Conservation (phyloP, 768 basidiomycete genomes). For the Rhodosporidiobolus odoratus region DNA sequence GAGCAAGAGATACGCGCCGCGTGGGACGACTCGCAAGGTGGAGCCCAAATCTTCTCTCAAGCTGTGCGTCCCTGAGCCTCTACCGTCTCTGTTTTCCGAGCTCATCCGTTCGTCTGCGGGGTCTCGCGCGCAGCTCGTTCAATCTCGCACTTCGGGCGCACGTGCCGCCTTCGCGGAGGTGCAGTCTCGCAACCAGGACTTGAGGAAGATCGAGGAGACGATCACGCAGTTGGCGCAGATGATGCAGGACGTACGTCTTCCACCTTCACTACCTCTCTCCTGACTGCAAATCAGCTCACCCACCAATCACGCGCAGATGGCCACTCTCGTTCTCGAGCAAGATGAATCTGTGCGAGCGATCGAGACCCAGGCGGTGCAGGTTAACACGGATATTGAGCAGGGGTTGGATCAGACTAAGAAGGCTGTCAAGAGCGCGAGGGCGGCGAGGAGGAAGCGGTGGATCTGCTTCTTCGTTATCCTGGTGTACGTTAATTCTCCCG, state of each 20-base stretch:
- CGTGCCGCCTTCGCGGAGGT: conserved; percentile 78
- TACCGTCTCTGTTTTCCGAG: no score
- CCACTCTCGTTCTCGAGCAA: conserved; percentile 47
- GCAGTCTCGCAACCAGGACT: conserved; percentile 78
- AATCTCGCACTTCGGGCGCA: conserved; percentile 75
- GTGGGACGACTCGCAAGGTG: conserved; percentile 37
- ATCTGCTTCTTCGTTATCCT: conserved; percentile 22
- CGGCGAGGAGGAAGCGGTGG: conserved; percentile 79
- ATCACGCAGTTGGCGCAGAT: conserved; percentile 81
- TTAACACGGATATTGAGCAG: conserved; percentile 60
- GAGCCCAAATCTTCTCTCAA: conserved; percentile 40
- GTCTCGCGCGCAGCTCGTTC: conserved; percentile 53
- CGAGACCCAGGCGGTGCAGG: conserved; percentile 59
- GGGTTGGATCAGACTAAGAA: conserved; percentile 69
- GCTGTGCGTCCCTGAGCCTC: conserved; percentile 38
- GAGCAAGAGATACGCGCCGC: conserved; percentile 41
- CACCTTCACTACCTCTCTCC: not conserved
- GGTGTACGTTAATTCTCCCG: not conserved
- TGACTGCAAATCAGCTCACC: no score
- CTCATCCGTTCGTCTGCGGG: not conserved
- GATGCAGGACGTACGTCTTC: conserved; percentile 63
- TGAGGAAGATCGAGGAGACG: conserved; percentile 77
- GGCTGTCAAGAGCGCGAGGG: conserved; percentile 76
- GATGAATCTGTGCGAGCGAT: conserved; percentile 65
- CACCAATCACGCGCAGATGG: conserved; percentile 53